Percentiles rank a stretch among this genome's conserved stretches.
Conservation (phyloP, 495 filamentous ascomycete genomes). For the Xanthoparmelia taractica region DNA sequence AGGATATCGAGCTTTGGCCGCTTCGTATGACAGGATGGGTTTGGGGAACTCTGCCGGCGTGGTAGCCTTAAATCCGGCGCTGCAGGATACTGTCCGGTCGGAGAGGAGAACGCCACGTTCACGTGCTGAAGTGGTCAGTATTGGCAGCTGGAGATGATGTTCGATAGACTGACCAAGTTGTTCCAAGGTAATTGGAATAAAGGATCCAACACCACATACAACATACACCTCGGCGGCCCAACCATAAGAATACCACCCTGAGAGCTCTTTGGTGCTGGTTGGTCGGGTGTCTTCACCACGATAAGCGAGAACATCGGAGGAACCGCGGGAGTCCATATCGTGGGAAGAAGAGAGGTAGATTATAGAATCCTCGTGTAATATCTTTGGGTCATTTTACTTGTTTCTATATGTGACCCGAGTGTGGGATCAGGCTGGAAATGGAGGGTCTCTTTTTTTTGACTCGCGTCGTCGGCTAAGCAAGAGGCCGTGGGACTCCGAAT, state of each 20-base stretch:
- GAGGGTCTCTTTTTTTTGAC: neutral
- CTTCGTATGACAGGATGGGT: constrained; percentile 29
- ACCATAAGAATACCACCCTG: constrained; percentile 92
- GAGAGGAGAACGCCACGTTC: constrained; percentile 78
- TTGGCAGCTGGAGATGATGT: too few species aligned
- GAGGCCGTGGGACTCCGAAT: constrained; percentile 29
- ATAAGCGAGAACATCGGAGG: constrained; percentile 43
- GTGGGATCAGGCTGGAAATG: neutral
- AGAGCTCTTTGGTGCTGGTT: constrained; percentile 80
- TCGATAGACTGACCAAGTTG: too few species aligned
- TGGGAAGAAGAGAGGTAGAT: constrained; percentile 13
- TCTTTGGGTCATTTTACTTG: neutral
- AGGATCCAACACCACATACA: constrained; percentile 82
- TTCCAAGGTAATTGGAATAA: constrained; percentile 94
- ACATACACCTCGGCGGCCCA: constrained; percentile 98
- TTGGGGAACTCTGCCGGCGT: constrained; percentile 26
- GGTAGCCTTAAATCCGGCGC: constrained; percentile 37
- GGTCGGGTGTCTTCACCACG: constrained; percentile 77
- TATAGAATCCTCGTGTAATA: constrained; percentile 19
- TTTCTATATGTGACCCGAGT: neutral
- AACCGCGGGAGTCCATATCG: constrained; percentile 24
- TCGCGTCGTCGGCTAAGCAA: constrained; percentile 31
- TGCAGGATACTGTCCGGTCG: constrained; percentile 67
- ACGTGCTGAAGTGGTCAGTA: too few species aligned
- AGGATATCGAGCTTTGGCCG: constrained; percentile 7